Conservation (phyloP, 805 yeast species). For the Candida vaughaniae region DNA sequence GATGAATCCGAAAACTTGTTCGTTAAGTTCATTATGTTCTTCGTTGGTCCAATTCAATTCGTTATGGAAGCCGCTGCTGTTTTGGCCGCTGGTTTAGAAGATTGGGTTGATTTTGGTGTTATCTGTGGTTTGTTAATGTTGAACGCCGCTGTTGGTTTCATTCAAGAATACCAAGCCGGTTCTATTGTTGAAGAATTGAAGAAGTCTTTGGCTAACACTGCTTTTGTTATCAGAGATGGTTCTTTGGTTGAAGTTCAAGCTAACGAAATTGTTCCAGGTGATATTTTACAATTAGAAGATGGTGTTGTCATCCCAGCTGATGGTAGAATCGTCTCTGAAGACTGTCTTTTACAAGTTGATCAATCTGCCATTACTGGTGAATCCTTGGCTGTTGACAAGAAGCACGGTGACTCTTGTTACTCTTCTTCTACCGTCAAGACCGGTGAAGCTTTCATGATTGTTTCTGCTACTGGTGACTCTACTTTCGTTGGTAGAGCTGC, state of each 20-base stretch:
- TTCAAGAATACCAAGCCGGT: slow-evolving; percentile 98
- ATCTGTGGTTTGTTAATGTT: slow-evolving; percentile 82
- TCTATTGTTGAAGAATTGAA: slow-evolving; percentile 95
- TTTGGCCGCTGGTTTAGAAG: slow-evolving; percentile 93
- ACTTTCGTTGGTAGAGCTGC: slow-evolving; percentile 98
- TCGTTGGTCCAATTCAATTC: slow-evolving; percentile 94
- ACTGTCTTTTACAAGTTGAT: slow-evolving; percentile 84
- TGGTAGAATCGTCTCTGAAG: slow-evolving; percentile 86
- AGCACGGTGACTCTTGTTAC: slow-evolving; percentile 80
- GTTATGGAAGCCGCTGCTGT: slow-evolving; percentile 97
- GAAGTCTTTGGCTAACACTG: slow-evolving; percentile 90
- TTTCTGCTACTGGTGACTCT: slow-evolving; percentile 92
- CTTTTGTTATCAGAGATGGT: slow-evolving; percentile 84
- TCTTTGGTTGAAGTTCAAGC: slow-evolving; percentile 71
- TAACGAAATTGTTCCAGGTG: slow-evolving; percentile 92
- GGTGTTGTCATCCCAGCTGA: slow-evolving; percentile 93
- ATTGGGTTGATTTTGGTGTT: slow-evolving; percentile 99
- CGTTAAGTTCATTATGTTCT: slow-evolving; percentile 80
- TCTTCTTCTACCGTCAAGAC: slow-evolving; percentile 94
- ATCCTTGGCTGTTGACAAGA: slow-evolving; percentile 93
- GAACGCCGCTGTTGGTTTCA: slow-evolving; percentile 93
- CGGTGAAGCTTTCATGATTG: slow-evolving; percentile 93
- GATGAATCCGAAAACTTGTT: slow-evolving; percentile 82
- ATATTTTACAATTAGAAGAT: slow-evolving; percentile 86
- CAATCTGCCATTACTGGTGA: slow-evolving; percentile 98